These are phyloP conservation scores for Phlebiopsis flavidoalba DNA, from an alignment of 768 basidiomycete species.

Conservation along the genomic window DNA sequence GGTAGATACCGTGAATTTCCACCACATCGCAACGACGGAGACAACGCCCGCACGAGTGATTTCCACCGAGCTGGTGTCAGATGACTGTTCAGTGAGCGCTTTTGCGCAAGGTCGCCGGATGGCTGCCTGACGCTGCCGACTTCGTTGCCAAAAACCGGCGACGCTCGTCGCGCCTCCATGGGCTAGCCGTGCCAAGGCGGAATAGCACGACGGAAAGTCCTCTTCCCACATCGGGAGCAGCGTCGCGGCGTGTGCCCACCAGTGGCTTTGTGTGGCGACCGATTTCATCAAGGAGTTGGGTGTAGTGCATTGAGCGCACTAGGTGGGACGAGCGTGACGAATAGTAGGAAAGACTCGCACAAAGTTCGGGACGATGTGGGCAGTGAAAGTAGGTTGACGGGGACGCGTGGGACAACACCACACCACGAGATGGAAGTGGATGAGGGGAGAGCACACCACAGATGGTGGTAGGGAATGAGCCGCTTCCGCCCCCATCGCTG, in stretches of 20 bases:
- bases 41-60: constrained; percentile 39
- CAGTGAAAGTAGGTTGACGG: constrained; percentile 65
- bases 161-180: constrained; percentile 71
- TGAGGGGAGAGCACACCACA: constrained; percentile 52
- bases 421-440: constrained; percentile 65
- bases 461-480: constrained; percentile 64
- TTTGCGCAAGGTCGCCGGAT: background rate
- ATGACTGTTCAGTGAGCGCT: constrained; percentile 7
- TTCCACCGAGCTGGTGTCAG: constrained; percentile 25
- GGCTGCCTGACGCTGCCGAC: constrained; percentile 45
- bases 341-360: constrained; percentile 62
- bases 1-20: constrained; percentile 23
- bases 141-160: constrained; percentile 70
- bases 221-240: constrained; percentile 57
- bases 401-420: constrained; percentile 37
- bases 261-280: constrained; percentile 52
- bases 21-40: constrained; percentile 26
- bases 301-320: constrained; percentile 55
- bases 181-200: constrained; percentile 66
- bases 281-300: constrained; percentile 61
- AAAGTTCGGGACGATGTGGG: constrained; percentile 68
- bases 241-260: constrained; percentile 40
- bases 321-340: constrained; percentile 53
- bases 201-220: constrained; percentile 70
- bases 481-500: constrained; percentile 61